phyloP scores from a whole-genome alignment of 2,329 filamentous ascomycete genomes.

The Sporothrix luriei region DNA sequence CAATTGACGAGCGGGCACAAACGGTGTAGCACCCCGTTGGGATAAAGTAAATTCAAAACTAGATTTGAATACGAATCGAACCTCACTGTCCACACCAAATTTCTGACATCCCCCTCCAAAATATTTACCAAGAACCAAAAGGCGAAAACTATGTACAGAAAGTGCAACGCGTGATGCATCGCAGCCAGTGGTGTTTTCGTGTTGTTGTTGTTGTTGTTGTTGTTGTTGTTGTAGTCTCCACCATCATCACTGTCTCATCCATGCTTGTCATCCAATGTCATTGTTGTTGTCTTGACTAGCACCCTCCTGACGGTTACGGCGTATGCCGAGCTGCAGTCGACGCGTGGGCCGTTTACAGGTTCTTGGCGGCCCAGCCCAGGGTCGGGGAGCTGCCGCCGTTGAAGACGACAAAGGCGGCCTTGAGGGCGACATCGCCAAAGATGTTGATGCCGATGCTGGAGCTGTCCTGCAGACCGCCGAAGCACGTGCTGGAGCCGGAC shows the following conservation, averaged over 20 bases:
- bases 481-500: slow-evolving; percentile 43
- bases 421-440: slow-evolving; percentile 42
- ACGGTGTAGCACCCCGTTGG: not conserved
- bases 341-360: slow-evolving; percentile 24
- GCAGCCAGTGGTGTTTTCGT: slow-evolving; percentile 9
- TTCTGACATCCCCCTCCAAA: not conserved
- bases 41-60: not conserved
- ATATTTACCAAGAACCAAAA: slow-evolving; percentile 14
- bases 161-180: not conserved
- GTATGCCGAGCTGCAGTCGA: not conserved
- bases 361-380: slow-evolving; percentile 38
- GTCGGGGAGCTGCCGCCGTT: slow-evolving; percentile 42
- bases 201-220: not conserved
- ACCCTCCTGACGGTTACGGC: no score
- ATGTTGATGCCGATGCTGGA: slow-evolving; percentile 39
- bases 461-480: slow-evolving; percentile 44
- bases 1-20: not conserved
- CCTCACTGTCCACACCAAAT: not conserved
- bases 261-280: not conserved
- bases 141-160: slow-evolving; percentile 19
- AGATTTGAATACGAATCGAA: not conserved
- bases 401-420: slow-evolving; percentile 43
- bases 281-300: not conserved
- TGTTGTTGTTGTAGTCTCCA: not conserved
- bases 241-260: not conserved